Evolutionary conservation across 129 eudicot genomes (phyloP).

Genomic region (Lactuca sativa): DNA sequence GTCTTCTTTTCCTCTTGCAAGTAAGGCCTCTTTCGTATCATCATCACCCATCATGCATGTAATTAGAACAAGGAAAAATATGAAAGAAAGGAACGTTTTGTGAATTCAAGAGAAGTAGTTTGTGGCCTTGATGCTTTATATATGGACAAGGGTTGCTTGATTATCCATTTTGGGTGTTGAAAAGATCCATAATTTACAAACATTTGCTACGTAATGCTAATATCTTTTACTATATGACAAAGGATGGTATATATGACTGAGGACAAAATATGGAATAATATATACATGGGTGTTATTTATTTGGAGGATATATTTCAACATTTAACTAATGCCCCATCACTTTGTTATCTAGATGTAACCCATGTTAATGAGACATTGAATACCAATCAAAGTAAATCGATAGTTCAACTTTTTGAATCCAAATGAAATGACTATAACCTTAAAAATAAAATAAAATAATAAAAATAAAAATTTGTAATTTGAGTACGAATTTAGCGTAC

Average conservation of each 20-base stretch:
- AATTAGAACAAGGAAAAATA: background rate
- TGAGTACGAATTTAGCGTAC: too few relatives aligned
- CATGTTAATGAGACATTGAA: background rate
- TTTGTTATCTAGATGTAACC: background rate
- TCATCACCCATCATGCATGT: conserved; percentile 37
- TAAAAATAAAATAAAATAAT: too few relatives aligned
- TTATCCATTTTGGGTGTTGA: conserved; percentile 3
- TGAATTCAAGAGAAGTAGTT: background rate
- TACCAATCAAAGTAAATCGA: background rate
- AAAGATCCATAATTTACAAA: conserved; percentile 8
- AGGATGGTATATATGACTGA: conserved; percentile 18
- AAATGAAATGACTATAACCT: too few relatives aligned
- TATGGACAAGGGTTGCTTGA: background rate
- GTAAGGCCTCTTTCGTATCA: conserved; percentile 44
- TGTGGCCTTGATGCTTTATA: background rate
- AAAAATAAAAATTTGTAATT: too few relatives aligned
- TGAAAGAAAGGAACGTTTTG: background rate
- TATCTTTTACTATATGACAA: conserved; percentile 29
- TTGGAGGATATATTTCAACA: background rate
- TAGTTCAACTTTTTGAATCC: too few relatives aligned
- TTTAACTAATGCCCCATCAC: conserved; percentile 1
- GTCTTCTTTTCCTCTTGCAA: conserved; percentile 29
- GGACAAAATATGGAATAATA: conserved; percentile 30
- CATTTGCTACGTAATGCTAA: background rate
- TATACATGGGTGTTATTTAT: background rate